Conservation (phyloP, 2,329 filamentous ascomycete species). For the Fusarium sp. region DNA sequence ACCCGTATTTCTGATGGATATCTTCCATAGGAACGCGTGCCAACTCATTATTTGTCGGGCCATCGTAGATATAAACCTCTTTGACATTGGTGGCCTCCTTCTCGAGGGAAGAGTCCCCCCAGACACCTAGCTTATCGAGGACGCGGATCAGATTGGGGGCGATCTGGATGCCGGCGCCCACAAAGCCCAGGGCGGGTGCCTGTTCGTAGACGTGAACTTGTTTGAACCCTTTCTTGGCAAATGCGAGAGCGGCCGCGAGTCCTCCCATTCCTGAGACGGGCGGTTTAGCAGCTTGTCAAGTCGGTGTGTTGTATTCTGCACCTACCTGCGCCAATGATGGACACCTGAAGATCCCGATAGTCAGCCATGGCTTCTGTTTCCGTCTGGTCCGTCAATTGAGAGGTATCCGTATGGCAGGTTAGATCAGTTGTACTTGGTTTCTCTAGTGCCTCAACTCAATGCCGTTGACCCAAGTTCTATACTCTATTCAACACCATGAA, state of each 20-base stretch:
- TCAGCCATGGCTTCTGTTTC: not conserved
- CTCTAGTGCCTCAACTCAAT: not conserved
- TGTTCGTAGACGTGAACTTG: constrained; percentile 25
- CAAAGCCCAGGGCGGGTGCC: constrained; percentile 24
- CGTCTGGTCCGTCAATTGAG: not conserved
- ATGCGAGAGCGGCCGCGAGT: constrained; percentile 16
- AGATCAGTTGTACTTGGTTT: not conserved
- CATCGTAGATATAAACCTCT: constrained; percentile 15
- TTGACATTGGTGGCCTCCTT: constrained; percentile 8
- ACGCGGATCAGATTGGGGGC: constrained; percentile 29
- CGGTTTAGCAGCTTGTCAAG: not conserved
- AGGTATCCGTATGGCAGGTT: not conserved
- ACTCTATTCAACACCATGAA: not conserved
- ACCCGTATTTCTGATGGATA: constrained; percentile 17
- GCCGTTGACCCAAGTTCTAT: not conserved
- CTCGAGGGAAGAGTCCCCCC: constrained; percentile 9
- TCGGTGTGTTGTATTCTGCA: accelerated
- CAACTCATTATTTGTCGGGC: not conserved
- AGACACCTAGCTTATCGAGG: constrained; percentile 17
- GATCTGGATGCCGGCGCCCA: constrained; percentile 30
- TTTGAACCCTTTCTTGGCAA: constrained; percentile 29
- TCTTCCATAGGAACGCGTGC: constrained; percentile 2
- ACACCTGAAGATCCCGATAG: not conserved
- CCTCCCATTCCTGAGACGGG: constrained; percentile 24
- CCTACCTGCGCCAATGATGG: constrained; percentile 23